Conservation (phyloP, 78 protist genomes). For the Pigoraptor vietnamica region DNA sequence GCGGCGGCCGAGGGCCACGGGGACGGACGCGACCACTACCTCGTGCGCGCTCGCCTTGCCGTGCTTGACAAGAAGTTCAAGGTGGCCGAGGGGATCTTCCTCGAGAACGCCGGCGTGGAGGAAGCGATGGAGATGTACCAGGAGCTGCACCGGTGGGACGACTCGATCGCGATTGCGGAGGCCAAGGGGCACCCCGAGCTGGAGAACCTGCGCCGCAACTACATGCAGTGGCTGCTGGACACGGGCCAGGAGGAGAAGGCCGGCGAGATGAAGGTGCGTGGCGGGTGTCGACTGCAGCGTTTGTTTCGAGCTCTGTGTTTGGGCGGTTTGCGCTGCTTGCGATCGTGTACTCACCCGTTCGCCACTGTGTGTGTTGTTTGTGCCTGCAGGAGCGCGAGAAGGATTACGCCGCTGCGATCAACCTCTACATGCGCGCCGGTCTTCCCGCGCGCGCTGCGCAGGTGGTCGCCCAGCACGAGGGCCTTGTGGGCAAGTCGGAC, state of each 20-base stretch:
- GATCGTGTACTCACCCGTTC: not conserved
- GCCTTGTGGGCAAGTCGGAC: not conserved
- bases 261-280: constrained; percentile 55
- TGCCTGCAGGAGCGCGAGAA: constrained; percentile 17
- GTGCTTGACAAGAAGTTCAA: constrained; percentile 38
- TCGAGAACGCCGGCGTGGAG: constrained; percentile 49
- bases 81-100: constrained; percentile 40
- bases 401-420: constrained; percentile 42
- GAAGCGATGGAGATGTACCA: constrained; percentile 64
- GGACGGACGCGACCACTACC: not conserved
- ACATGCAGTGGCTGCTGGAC: constrained; percentile 58
- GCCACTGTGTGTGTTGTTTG: not conserved
- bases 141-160: constrained; percentile 56
- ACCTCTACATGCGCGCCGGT: constrained; percentile 60
- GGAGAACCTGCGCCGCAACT: constrained; percentile 20
- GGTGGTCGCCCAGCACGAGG: constrained; percentile 24
- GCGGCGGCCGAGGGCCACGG: constrained; percentile 28
- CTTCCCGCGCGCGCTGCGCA: constrained; percentile 74
- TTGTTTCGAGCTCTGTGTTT: too few species aligned
- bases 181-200: constrained; percentile 27
- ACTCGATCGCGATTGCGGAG: constrained; percentile 59
- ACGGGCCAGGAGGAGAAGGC: constrained; percentile 72
- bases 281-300: not conserved
- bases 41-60: constrained; percentile 49
- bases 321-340: too few species aligned